A percentile compares a stretch with the other conserved stretches of the same genome.
Evolutionary conservation across 1,284 basidiomycete genomes (phyloP).

Genomic region (Pterulicium gracile): DNA sequence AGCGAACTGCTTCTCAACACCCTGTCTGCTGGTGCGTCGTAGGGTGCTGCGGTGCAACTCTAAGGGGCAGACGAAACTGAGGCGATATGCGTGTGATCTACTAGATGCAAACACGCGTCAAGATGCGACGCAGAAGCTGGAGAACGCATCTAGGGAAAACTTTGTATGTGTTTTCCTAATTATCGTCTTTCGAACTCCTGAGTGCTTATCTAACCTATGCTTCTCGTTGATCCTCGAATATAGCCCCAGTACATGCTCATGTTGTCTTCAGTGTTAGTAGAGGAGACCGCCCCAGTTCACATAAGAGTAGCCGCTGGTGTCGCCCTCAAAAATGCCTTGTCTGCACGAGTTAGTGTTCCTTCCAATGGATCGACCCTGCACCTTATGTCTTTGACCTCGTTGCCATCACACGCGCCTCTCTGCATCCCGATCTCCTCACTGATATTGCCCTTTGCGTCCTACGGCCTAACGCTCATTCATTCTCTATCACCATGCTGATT

Average conservation of each 20-base stretch:
- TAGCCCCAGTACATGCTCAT: constrained; percentile 86
- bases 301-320: constrained; percentile 92
- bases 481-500: too few species aligned
- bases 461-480: too few species aligned
- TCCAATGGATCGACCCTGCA: too few species aligned
- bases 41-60: too few species aligned
- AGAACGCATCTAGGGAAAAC: constrained; percentile 76
- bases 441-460: too few species aligned
- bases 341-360: constrained; percentile 65
- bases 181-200: neutral
- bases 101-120: constrained; percentile 79
- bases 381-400: constrained; percentile 4
- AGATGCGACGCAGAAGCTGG: constrained; percentile 80
- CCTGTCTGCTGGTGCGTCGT: constrained; percentile 78
- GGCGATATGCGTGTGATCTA: constrained; percentile 12
- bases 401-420: constrained; percentile 9
- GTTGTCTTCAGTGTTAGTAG: constrained; percentile 73
- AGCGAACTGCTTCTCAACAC: constrained; percentile 84
- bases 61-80: too few species aligned
- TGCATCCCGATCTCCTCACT: too few species aligned
- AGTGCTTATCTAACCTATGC: constrained; percentile 11
- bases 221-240: constrained; percentile 14
- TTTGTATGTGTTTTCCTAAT: constrained; percentile 44
- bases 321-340: constrained; percentile 93
- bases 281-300: constrained; percentile 62